Evolutionary conservation across 805 yeast genomes (phyloP).

Genomic region (Yamadazyma philogaea): DNA sequence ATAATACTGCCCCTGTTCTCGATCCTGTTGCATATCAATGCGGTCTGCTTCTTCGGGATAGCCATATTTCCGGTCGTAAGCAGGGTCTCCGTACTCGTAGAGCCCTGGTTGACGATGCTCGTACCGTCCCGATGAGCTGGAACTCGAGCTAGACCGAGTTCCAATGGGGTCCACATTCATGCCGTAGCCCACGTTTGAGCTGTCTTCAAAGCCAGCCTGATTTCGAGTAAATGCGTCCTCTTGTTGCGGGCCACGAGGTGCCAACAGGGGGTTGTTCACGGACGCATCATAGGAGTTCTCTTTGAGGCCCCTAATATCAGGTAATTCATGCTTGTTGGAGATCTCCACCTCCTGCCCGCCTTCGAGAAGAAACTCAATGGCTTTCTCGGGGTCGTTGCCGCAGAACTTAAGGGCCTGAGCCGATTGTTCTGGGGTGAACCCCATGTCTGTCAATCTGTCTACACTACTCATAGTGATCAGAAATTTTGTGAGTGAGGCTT

Average conservation of each 20-base stretch:
- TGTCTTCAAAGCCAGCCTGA: too few species aligned
- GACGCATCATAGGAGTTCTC: neutral
- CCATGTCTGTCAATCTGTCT: slow-evolving; percentile 29
- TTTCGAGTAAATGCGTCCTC: too few species aligned
- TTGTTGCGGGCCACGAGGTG: neutral
- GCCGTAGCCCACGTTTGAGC: too few species aligned
- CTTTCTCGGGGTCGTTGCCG: slow-evolving; percentile 24
- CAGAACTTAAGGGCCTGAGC: slow-evolving; percentile 32
- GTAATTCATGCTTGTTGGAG: slow-evolving; percentile 12
- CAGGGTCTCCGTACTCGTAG: neutral
- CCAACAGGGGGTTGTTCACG: neutral
- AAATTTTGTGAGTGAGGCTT: neutral
- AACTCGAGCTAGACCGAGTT: too few species aligned
- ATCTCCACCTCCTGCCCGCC: slow-evolving; percentile 17
- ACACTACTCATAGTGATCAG: slow-evolving; percentile 1
- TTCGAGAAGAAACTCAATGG: slow-evolving; percentile 34
- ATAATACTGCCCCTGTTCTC: neutral
- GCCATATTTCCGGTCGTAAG: neutral
- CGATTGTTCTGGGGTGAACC: slow-evolving; percentile 37
- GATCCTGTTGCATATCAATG: neutral
- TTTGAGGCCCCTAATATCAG: slow-evolving; percentile 4
- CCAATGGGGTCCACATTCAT: too few species aligned
- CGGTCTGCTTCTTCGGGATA: neutral
- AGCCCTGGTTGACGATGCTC: neutral
- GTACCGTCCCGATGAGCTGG: too few species aligned